Base-by-base conservation (phyloP, 352 stramenopile genomes). In the Globisporangium iwayamae region DNA sequence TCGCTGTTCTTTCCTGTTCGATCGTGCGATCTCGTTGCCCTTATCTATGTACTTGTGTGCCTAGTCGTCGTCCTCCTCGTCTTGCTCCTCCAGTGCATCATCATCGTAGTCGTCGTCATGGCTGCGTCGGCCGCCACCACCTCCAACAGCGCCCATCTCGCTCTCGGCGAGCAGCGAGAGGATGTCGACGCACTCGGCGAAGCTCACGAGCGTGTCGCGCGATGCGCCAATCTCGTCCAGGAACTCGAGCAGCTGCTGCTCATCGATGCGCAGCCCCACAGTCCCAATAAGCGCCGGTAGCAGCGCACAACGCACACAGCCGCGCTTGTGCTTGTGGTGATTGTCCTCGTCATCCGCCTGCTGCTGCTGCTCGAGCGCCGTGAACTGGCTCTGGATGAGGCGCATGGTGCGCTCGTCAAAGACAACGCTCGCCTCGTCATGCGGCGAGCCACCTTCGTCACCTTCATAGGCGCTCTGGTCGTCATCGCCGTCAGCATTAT, bases 171-270 rank as follows among this genome's bases (percentile, higher is more conserved):
- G 72, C 50, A 94, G 63, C 36, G 84, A 91, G 43, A 95, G 59
- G 48, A 96, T 93, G 65, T 96, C 88, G 34, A 93, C 83, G 67
- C 89, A 93, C 69, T 96, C 88, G 36, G 83, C 81, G 60, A 96
- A 90, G 32, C 82, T 89, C 41, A 96, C 86, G 30, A 79, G 70
- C 16, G 88, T 93, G 57, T 87, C 76, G 3, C 63, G 45, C 2
- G 74, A 70, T n/a, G 83, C 86, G 56, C 85, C 81, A 51, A 96
- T 76, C 71, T 96, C 85, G 25, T 83, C 62, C 43, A 95, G 65
- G 10, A 95, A 78, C 18, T 73, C 69, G 16, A 71, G 14, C n/a
- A 93, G 51, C 56, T 89, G 68, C 0, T 65, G 65, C 28, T 77
- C 77, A 5, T 70, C 61, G 8, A 91, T 65, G 22, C 64, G 46